These are phyloP conservation scores for Sordariomycetes sp. DNA, from an alignment of 2,329 filamentous ascomycete species.

Conservation along the genomic window DNA sequence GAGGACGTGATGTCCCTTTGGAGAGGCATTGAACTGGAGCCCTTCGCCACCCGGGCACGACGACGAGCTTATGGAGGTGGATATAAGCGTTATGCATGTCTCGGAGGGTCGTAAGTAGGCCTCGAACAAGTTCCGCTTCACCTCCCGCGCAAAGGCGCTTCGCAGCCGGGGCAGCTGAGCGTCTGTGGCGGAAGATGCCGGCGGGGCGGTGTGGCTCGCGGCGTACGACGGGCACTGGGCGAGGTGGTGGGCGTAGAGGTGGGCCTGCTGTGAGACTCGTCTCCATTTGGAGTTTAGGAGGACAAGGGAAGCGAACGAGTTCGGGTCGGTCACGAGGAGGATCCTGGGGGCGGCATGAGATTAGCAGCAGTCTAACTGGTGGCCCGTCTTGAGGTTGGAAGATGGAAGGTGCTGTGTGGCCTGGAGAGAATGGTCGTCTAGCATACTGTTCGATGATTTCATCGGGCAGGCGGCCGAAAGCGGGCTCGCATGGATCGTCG, in stretches of 20 bases:
- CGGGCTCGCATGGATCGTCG: constrained; percentile 11
- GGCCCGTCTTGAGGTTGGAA: not conserved
- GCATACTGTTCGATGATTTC: constrained; percentile 58
- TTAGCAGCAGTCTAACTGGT: constrained; percentile 3
- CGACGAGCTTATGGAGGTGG: constrained; percentile 71
- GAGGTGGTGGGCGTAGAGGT: constrained; percentile 51
- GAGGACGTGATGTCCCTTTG: constrained; percentile 59
- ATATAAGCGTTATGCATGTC: constrained; percentile 68
- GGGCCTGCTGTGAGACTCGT: constrained; percentile 45
- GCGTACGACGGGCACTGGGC: constrained; percentile 46
- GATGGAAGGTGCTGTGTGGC: not conserved
- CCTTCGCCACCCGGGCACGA: constrained; percentile 75
- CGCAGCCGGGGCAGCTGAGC: constrained; percentile 48
- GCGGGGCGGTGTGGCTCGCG: constrained; percentile 29
- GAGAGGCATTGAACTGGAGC: constrained; percentile 71
- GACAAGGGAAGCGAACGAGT: constrained; percentile 53
- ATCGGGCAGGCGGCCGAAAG: constrained; percentile 47
- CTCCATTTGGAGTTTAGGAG: constrained; percentile 55
- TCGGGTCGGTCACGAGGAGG: constrained; percentile 43
- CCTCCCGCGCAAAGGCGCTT: constrained; percentile 52
- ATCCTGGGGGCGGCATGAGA: constrained; percentile 32
- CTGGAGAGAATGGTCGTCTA: not conserved
- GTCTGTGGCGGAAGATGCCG: constrained; percentile 22
- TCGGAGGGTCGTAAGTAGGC: constrained; percentile 57
- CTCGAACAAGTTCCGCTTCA: constrained; percentile 67